Evolutionary conservation across 2,329 filamentous ascomycete species (phyloP).

Genomic region (Trichoderma lentiforme): DNA sequence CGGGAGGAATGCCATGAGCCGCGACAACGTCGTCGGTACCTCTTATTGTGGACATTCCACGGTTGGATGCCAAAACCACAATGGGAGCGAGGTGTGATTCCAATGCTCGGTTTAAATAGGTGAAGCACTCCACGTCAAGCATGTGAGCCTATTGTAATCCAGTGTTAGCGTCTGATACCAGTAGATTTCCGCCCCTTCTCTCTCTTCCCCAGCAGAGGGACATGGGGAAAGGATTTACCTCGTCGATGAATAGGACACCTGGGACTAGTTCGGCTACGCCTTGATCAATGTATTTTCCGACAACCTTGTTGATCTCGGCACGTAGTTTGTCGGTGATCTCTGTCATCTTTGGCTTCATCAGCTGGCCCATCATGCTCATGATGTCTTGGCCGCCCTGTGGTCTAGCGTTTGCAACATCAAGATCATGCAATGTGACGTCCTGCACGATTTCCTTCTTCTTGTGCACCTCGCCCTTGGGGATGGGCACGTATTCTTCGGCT

Average conservation of each 20-base stretch:
- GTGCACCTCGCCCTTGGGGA: constrained; percentile 97
- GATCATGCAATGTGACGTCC: constrained; percentile 93
- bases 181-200: constrained; percentile 2
- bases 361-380: constrained; percentile 99
- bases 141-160: constrained; percentile 76
- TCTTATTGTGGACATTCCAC: constrained; percentile 88
- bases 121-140: constrained; percentile 99
- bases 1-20: constrained; percentile 89
- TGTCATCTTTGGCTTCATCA: constrained; percentile 99
- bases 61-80: constrained; percentile 95
- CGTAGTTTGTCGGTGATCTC: constrained; percentile 98
- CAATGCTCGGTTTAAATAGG: constrained; percentile 96
- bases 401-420: constrained; percentile 91
- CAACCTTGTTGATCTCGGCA: constrained; percentile 97
- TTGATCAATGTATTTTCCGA: constrained; percentile 98
- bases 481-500: constrained; percentile 97
- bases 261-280: constrained; percentile 97
- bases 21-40: constrained; percentile 79
- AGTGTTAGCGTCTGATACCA: constrained; percentile 16
- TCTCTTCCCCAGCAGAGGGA: background rate
- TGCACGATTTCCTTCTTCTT: constrained; percentile 99
- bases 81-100: constrained; percentile 94
- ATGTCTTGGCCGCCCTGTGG: constrained; percentile 98
- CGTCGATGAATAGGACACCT: constrained; percentile 96
- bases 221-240: constrained; percentile 55